Evolutionary conservation across 2,329 filamentous ascomycete species (phyloP).

Genomic region (Neonectria punicea): DNA sequence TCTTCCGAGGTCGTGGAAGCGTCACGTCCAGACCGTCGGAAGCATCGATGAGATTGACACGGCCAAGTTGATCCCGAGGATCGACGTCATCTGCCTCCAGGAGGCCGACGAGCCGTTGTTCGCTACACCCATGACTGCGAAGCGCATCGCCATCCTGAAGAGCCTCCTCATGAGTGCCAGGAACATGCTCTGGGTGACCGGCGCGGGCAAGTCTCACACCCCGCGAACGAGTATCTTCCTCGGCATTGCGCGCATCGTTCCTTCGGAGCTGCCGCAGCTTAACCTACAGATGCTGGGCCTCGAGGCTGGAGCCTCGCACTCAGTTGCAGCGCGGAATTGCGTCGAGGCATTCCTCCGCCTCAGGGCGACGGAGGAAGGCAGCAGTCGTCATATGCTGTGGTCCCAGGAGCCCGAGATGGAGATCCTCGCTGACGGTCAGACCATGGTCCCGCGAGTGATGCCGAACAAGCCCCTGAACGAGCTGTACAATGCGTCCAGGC

Average conservation of each 20-base stretch:
- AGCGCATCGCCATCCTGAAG: slow-evolving; percentile 18
- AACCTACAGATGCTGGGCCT: slow-evolving; percentile 17
- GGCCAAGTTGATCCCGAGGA: slow-evolving; percentile 10
- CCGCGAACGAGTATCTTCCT: slow-evolving; percentile 23
- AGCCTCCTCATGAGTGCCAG: slow-evolving; percentile 10
- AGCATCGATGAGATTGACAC: slow-evolving; percentile 14
- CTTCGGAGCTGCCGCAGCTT: slow-evolving; percentile 17
- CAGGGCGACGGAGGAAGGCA: slow-evolving; percentile 1
- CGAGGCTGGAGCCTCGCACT: slow-evolving; percentile 7
- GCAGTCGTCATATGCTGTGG: slow-evolving; percentile 13
- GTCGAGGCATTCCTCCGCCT: slow-evolving; percentile 16
- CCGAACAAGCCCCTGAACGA: slow-evolving; percentile 23
- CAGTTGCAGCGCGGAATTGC: slow-evolving; percentile 1
- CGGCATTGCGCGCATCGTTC: slow-evolving; percentile 17
- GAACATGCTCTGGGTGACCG: slow-evolving; percentile 27
- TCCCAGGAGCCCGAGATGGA: slow-evolving; percentile 20
- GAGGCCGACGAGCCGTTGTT: slow-evolving; percentile 24
- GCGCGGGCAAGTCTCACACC: slow-evolving; percentile 11
- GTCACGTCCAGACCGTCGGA: slow-evolving; percentile 7
- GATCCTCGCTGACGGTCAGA: slow-evolving; percentile 22
- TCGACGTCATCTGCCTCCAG: slow-evolving; percentile 22
- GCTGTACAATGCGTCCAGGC: slow-evolving; percentile 16
- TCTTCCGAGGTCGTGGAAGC: slow-evolving; percentile 17
- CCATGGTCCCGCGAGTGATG: slow-evolving; percentile 21
- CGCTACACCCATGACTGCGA: slow-evolving; percentile 13